Evolutionary conservation across 2,329 filamentous ascomycete genomes (phyloP), one percentile per base, ranked within the genome.

Genomic region (Colletotrichum agaves): DNA sequence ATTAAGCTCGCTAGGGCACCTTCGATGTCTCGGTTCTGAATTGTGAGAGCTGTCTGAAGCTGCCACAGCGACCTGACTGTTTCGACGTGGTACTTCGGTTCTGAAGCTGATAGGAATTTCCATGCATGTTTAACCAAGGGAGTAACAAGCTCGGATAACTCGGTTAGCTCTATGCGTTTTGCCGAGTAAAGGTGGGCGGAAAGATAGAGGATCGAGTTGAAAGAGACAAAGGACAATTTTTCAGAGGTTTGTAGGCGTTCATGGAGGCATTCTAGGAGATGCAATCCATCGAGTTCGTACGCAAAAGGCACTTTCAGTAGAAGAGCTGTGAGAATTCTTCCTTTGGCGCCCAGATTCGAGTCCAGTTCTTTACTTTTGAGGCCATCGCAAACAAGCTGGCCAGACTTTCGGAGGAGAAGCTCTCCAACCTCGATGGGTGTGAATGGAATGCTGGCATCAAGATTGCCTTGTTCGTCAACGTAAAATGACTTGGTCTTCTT

Each of bases 11-110:
- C 87, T 44, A 97, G 88, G 0, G 92, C 88, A 23, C 93, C 93
- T 77, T 97, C 94, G 4, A 97, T 90, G 50, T 94, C 88, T 58
- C 91, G 89, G 72, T 90, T 90, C 2, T 85, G 81, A 43, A 85
- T 81, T 1, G 90, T 87, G 12, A 97, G 85, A 1, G 89, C 86
- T 23, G 85, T 87, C 72, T 98, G 94, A 58, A 99, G 81, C 71
- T 93, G 89, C 93, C 96, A 97, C 43, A 99, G 82, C 72, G 90
- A 91, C 64, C 92, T 89, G 8, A 97, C 93, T 17, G 94, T 91
- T 80, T 99, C 97, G 35, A 99, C 94, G 75, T 98, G 96, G 72
- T 95, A 97, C 75, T 97, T 97, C 0, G 94, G 94, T 70, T 91
- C 90, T 12, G 90, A 85, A n/a, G 93, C 90, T 0, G 93, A 92